phyloP scores from a whole-genome alignment of 2,329 filamentous ascomycete genomes.

The Xylaria sp. region DNA sequence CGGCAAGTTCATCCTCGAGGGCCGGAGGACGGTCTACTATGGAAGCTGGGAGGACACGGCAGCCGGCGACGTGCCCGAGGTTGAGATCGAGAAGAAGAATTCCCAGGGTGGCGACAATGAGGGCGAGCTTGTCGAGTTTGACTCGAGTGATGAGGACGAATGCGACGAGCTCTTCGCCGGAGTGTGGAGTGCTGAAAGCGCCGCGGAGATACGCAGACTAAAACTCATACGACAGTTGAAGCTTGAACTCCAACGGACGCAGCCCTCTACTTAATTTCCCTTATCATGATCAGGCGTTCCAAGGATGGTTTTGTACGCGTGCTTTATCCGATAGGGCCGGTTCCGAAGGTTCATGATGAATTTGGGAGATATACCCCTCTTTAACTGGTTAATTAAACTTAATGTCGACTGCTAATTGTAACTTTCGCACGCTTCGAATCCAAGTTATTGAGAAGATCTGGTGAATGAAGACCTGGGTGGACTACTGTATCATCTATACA shows the following conservation, averaged over 20 bases:
- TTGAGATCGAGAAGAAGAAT: slow-evolving; percentile 31
- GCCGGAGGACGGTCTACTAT: slow-evolving; percentile 58
- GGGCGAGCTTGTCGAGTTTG: slow-evolving; percentile 58
- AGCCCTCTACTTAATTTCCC: slow-evolving; percentile 10
- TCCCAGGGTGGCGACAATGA: slow-evolving; percentile 19
- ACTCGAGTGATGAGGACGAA: slow-evolving; percentile 70
- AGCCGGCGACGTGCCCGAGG: slow-evolving; percentile 32
- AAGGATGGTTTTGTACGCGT: not conserved
- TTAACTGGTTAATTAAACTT: slow-evolving; percentile 15
- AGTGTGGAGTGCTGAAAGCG: slow-evolving; percentile 62
- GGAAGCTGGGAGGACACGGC: slow-evolving; percentile 59
- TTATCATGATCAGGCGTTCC: not conserved
- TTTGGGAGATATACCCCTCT: slow-evolving; percentile 16
- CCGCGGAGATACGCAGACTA: slow-evolving; percentile 52
- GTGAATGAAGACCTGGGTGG: not conserved
- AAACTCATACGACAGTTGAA: slow-evolving; percentile 40
- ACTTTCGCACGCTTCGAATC: not conserved
- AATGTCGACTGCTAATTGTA: not conserved
- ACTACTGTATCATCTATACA: slow-evolving; percentile 8
- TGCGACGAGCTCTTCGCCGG: slow-evolving; percentile 70
- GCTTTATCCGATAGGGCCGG: not conserved
- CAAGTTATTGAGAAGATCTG: not conserved
- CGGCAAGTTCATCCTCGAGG: slow-evolving; percentile 72
- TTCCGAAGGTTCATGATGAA: not conserved
- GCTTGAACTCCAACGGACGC: no score